Evolutionary conservation across 805 yeast species (phyloP).

Genomic region (Ogataea populi-albae): DNA sequence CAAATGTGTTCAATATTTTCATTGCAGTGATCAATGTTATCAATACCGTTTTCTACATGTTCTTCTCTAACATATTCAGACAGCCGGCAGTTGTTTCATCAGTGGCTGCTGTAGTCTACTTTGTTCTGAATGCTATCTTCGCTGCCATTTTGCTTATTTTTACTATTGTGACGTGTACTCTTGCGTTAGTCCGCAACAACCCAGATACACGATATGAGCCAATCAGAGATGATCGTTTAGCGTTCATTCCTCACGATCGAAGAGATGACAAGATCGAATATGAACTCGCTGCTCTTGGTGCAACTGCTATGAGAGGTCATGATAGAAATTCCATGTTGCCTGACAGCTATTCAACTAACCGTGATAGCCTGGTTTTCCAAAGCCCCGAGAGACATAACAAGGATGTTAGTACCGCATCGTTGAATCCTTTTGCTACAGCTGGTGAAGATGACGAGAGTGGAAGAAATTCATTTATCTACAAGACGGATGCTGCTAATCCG

Average conservation of each 20-base stretch:
- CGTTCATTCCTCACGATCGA: conserved; percentile 73
- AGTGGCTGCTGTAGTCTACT: conserved; percentile 86
- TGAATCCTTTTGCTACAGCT: conserved; percentile 21
- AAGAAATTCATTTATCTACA: conserved; percentile 19
- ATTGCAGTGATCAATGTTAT: conserved; percentile 76
- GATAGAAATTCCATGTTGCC: conserved; percentile 38
- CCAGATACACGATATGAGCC: conserved; percentile 97
- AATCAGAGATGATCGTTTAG: conserved; percentile 92
- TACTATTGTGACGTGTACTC: conserved; percentile 81
- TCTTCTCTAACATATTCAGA: conserved; percentile 79
- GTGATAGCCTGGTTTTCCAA: conserved; percentile 23
- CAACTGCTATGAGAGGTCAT: conserved; percentile 63
- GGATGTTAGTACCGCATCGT: conserved; percentile 10
- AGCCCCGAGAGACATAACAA: conserved; percentile 23
- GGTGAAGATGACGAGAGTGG: conserved; percentile 16
- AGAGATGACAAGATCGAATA: conserved; percentile 43
- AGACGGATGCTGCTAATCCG: conserved; percentile 11
- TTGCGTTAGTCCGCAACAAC: conserved; percentile 82
- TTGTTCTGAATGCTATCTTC: conserved; percentile 84
- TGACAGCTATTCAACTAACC: conserved; percentile 23
- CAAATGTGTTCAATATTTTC: conserved; percentile 88
- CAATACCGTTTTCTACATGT: conserved; percentile 82
- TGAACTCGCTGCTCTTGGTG: conserved; percentile 73
- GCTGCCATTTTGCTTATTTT: conserved; percentile 78
- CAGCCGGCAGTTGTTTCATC: conserved; percentile 89